Base-by-base conservation (phyloP, 805 yeast genomes). In the Teunomyces tritomae region DNA sequence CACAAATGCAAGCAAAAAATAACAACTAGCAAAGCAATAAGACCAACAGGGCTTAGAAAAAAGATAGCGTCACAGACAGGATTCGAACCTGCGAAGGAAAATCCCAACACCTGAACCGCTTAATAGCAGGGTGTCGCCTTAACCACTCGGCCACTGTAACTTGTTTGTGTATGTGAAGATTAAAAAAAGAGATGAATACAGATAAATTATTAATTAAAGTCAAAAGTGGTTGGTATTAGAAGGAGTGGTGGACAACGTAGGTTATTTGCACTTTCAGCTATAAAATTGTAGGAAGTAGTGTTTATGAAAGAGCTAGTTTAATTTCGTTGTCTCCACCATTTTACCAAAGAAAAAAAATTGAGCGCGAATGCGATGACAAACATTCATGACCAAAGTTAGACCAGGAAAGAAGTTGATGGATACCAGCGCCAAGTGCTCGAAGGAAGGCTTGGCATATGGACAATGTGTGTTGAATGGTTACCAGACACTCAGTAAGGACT, bases 51-150 rank as follows among this genome's bases (percentile, higher is more conserved):
- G 4, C 20, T 3, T 4, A 17, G 20, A 14, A 11, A 5, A n/a
- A 24, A 14, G 73, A 73, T 68, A 64, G 57, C 96, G 96, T 87
- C 87, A 89, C 95, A 86, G 95, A 88, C 96, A 89, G 95, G 96
- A 89, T 89, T 89, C 96, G 96, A 89, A 89, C 96, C 95, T 89
- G 96, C 96, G 96, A 67, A 70, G 73, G 76, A 65, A 72, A 62
- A 64, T 64, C 76, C 73, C 77, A 72, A 71, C 71, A 46, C 57
- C 57, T 53, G 24, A 51, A 48, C 57, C 47, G 54, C 57, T 40
- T 27, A 58, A 61, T 64, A 67, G 73, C 72, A 67, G 73, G 72
- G 76, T 67, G 71, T 68, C 77, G 73, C 77, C 76, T 72, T 72
- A 72, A 72, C 77, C 77, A 70, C 77, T 72, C 77, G 76, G 76